Evolutionary conservation across 208 protist species (phyloP), one percentile per base, ranked within the genome.

Genomic region (Leishmania aethiopica): DNA sequence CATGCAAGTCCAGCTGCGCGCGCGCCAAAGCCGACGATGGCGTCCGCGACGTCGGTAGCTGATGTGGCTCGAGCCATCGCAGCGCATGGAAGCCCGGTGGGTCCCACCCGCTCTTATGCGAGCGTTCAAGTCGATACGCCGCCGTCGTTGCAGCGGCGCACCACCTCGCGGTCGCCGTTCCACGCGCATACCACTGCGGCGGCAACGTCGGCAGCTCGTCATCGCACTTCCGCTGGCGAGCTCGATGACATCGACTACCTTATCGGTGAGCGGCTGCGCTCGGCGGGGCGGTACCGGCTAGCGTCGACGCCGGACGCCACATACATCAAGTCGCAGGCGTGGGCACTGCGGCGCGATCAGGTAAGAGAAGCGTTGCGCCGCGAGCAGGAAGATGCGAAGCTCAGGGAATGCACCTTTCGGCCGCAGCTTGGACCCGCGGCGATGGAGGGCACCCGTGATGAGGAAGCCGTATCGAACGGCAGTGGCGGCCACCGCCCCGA

Each of bases 311-410:
- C 90, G 1, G 88, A 93, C 47, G 87, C 84, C 28, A 89, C 93
- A 89, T 94, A 94, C 82, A 76, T 84, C 78, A 91, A 90, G 77
- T 90, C 89, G 28, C 77, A 92, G 81, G 71, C 78, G 32, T 96
- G 92, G 92, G 77, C 82, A 6, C 79, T 81, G 80, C 80, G 82
- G 1, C 79, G 86, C 2, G 75, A 88, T 11, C 81, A 86, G 45
- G 66, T 81, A 15, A 81, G 75, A 3, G 83, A 85, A 60, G 77
- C 78, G 40, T 40, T 84, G 73, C 75, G 86, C 5, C 74, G 72
- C 4, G 87, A 88, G 75, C 76, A 84, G 77, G 82, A 82, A 81
- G 82, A 71, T 28, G 72, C 84, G 55, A 32, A 60, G 55, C n/a
- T 84, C 28, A 67, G 51, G 15, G 85, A 70, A 74, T 96, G 91